A percentile compares a stretch with the other conserved stretches of the same genome.
These are phyloP conservation scores for Phyllosticta citriasiana DNA, from an alignment of 2,329 filamentous ascomycete species.

Conservation along the genomic window DNA sequence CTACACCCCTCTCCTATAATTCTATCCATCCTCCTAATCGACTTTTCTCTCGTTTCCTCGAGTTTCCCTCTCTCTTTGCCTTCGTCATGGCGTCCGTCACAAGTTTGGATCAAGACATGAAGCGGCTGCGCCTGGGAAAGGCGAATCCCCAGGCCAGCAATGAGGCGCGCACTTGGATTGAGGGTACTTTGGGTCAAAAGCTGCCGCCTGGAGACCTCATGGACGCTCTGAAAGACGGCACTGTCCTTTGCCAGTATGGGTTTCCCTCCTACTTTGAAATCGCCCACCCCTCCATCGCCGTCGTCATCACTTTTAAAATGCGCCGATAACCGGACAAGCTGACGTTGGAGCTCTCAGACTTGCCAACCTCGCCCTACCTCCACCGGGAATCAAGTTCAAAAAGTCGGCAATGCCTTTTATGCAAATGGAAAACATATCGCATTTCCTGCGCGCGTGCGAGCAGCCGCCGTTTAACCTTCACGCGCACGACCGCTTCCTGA, in stretches of 20 bases:
- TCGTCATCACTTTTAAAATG: not conserved
- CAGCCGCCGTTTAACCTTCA: slow-evolving; percentile 74
- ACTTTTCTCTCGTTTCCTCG: not conserved
- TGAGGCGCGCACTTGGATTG: slow-evolving; percentile 79
- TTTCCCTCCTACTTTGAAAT: not conserved
- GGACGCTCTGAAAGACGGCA: slow-evolving; percentile 79
- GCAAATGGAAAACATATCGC: slow-evolving; percentile 98
- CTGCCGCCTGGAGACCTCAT: slow-evolving; percentile 68
- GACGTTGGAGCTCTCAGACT: slow-evolving; percentile 45
- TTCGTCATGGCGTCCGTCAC: slow-evolving; percentile 77
- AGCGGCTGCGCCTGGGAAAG: slow-evolving; percentile 80
- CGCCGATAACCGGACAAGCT: not conserved
- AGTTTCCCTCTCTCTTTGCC: not conserved
- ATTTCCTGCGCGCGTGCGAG: slow-evolving; percentile 86
- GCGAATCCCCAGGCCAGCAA: slow-evolving; percentile 87
- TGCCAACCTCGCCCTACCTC: slow-evolving; percentile 66
- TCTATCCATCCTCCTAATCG: not conserved
- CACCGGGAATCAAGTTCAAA: slow-evolving; percentile 80
- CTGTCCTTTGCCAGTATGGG: slow-evolving; percentile 76
- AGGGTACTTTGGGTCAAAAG: slow-evolving; percentile 63
- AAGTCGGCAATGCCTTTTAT: slow-evolving; percentile 93
- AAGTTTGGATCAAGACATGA: slow-evolving; percentile 90
- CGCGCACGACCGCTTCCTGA: slow-evolving; percentile 91
- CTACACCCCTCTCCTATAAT: not conserved
- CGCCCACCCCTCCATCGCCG: slow-evolving; percentile 15